Evolutionary conservation across 306 rosid genomes (phyloP), one percentile per base, ranked within the genome.

Genomic region (Vigna unguiculata): DNA sequence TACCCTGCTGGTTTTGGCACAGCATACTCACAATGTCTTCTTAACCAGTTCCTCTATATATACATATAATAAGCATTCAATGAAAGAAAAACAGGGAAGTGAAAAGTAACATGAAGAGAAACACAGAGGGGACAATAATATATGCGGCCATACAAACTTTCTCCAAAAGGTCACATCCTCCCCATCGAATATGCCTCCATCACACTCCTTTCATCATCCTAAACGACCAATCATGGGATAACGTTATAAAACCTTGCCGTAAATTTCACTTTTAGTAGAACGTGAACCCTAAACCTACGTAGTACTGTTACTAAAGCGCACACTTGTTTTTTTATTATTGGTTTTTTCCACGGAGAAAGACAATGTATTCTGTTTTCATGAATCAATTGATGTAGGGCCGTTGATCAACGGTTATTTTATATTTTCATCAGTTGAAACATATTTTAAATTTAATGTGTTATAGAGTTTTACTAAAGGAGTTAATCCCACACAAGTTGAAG

Each of bases 161-260:
- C 49, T 10, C 30, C 51, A 49, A 73, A 72, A 58, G 82, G 52
- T 67, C 36, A 48, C 20, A 77, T 30, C 82, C 81, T 41, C 25
- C 67, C 83, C 84, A 58, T 67, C 19, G 43, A 84, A 58, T 78
- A 80, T 85, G 83, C 79, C 82, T 74, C 53, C 51, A 54, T 67
- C 71, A 76, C 83, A 40, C 76, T 21, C 62, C 43, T 24, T 61
- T 60, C 67, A 16, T 43, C 40, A 74, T 84, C 82, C 64, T 61
- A 14, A 41, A 62, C 70, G 76, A 51, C 84, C 58, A 74, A 67
- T 20, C 58, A 54, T 4, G 30, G 62, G 32, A 28, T 64, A 63
- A 58, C 64, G 11, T 48, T 59, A 3, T 66, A 61, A 32, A 64
- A 43, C 74, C 75, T 45, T 19, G 9, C 5, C 45, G 22, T 36